Conservation (phyloP, 208 protist genomes). For the Leishmania tarentolae region DNA sequence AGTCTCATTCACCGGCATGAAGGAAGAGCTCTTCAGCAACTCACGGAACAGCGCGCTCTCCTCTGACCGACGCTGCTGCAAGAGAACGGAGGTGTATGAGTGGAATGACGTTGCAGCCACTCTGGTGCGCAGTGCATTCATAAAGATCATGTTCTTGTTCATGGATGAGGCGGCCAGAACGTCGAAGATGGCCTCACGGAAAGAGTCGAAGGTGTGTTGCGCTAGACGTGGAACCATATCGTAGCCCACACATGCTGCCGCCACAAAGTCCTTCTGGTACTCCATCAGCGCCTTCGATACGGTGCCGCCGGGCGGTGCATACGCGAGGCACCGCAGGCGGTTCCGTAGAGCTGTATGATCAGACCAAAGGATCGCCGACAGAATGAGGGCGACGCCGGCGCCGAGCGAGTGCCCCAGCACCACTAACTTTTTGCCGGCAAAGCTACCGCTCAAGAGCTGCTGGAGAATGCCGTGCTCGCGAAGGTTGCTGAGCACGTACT, state of each 20-base stretch:
- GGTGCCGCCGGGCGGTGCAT: constrained; percentile 77
- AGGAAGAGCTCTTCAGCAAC: constrained; percentile 29
- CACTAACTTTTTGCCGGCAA: constrained; percentile 47
- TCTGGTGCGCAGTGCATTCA: constrained; percentile 44
- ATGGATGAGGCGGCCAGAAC: constrained; percentile 52
- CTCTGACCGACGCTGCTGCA: constrained; percentile 3
- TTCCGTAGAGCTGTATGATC: constrained; percentile 40
- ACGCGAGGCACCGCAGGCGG: constrained; percentile 77
- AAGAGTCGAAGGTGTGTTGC: constrained; percentile 75
- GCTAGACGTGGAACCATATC: constrained; percentile 84
- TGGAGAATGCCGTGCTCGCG: constrained; percentile 66
- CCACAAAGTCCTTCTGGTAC: constrained; percentile 67
- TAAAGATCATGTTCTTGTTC: constrained; percentile 70
- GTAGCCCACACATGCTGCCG: constrained; percentile 72
- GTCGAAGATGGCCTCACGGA: constrained; percentile 80
- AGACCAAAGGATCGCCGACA: constrained; percentile 70
- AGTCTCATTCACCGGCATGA: constrained; percentile 16
- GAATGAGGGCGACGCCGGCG: constrained; percentile 73
- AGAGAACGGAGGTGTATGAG: constrained; percentile 14
- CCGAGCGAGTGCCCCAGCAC: constrained; percentile 89
- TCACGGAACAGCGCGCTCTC: constrained; percentile 51
- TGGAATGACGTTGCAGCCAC: constrained; percentile 33
- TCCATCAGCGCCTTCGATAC: constrained; percentile 68
- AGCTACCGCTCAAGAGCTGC: constrained; percentile 42
- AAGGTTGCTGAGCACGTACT: constrained; percentile 61